Conservation (phyloP, 805 yeast species). For the Metschnikowia proteae region DNA sequence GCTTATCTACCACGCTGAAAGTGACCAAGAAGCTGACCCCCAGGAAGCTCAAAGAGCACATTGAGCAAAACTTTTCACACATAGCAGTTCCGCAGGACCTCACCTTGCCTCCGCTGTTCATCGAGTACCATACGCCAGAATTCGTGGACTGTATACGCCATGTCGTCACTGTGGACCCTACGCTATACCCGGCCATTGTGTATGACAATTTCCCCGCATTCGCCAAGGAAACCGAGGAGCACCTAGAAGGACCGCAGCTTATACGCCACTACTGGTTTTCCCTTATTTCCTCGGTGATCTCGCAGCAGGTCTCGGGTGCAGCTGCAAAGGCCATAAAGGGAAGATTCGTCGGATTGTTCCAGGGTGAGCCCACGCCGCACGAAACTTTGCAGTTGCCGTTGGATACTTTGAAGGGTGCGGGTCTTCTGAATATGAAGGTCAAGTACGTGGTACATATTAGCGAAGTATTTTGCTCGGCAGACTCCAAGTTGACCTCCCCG, state of each 20-base stretch:
- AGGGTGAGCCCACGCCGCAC: constrained; percentile 48
- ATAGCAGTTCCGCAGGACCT: constrained; percentile 14
- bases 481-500: constrained; percentile 27
- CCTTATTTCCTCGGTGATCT: constrained; percentile 44
- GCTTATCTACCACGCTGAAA: neutral
- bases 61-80: constrained; percentile 13
- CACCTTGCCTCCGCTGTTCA: constrained; percentile 27
- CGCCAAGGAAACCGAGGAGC: constrained; percentile 6
- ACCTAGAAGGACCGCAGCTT: constrained; percentile 12
- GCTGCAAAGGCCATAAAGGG: constrained; percentile 68
- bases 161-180: constrained; percentile 29
- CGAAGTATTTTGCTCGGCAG: constrained; percentile 44
- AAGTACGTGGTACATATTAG: constrained; percentile 58
- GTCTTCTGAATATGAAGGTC: constrained; percentile 66
- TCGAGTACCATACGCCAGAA: constrained; percentile 29
- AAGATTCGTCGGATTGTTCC: constrained; percentile 39
- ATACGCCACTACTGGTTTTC: constrained; percentile 36
- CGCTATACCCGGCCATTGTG: constrained; percentile 32
- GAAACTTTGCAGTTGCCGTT: constrained; percentile 37
- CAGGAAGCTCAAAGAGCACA: constrained; percentile 8
- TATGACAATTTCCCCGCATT: constrained; percentile 27
- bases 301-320: constrained; percentile 75
- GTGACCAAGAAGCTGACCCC: neutral
- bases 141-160: constrained; percentile 32
- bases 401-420: constrained; percentile 56